Evolutionary conservation across 495 filamentous ascomycete genomes (phyloP), one percentile per base, ranked within the genome.

Genomic region (Amphirosellinia nigrospora): DNA sequence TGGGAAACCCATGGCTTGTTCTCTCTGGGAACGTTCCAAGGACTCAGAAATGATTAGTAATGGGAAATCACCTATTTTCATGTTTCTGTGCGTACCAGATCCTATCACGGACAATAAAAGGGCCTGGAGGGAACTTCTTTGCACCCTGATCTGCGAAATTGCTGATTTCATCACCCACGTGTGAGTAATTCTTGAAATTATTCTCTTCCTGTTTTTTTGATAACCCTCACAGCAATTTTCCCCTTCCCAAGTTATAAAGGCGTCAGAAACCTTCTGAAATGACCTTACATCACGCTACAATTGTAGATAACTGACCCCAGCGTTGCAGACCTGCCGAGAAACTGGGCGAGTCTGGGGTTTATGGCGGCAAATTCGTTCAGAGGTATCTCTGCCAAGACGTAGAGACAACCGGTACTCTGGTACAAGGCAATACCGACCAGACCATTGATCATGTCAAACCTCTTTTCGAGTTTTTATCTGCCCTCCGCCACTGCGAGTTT

Each of bases 401-500:
- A n/a, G n/a, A n/a, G 11, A 11, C 19, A n/a, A 21, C 1, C 6
- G 43, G 21, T 36, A 36, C 34, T 36, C 34, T 36, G 34, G 34
- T 3, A 7, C 3, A 7, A 3, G 34, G 7, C 34, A 7, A 36
- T 7, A 7, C 34, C 34, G 34, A 36, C 34, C 34, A 36, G 53
- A 58, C 16, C 45, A 50, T 7, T 3, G 0, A 26, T 10, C 7
- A 34, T n/a, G 15, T 56, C 15, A 10, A 4, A 3, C 1, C 19
- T 6, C 38, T 26, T 11, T 43, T 62, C 19, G 13, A 43, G 9
- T 38, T 62, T 11, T 43, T 62, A 38, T 28, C 21, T 1, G 59
- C 59, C 3, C 38, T 62, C 4, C 59, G 19, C 19, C 36, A 45
- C 59, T 62, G 59, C 59, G 59, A 62, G 32, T 62, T 23, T 11